Evolutionary conservation across 768 basidiomycete genomes (phyloP).

Genomic region (Dacryopinax spathularia): DNA sequence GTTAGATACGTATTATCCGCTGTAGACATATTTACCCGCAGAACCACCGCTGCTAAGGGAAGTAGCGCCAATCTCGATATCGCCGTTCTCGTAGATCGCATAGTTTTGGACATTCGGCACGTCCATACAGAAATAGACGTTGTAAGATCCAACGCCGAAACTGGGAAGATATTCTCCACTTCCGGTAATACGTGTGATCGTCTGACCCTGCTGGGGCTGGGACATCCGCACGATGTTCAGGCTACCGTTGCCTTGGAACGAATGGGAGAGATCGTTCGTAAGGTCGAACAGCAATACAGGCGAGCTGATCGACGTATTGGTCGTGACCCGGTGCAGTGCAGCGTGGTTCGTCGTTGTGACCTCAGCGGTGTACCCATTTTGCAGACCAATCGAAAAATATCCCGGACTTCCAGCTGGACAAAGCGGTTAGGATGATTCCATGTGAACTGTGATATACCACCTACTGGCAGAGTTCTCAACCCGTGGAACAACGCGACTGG

Average conservation of each 20-base stretch:
- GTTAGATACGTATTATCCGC: background rate
- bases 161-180: slow-evolving; percentile 8
- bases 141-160: slow-evolving; percentile 11
- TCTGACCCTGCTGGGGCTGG: background rate
- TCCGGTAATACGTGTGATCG: slow-evolving; percentile 9
- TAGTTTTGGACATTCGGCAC: slow-evolving; percentile 4
- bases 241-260: slow-evolving; percentile 8
- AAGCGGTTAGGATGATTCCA: background rate
- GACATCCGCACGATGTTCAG: background rate
- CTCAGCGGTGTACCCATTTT: slow-evolving; percentile 10
- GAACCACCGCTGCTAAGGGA: background rate
- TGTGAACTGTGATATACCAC: background rate
- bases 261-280: slow-evolving; percentile 11
- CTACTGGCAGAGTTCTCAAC: background rate
- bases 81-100: background rate
- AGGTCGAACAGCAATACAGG: slow-evolving; percentile 10
- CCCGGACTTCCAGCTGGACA: background rate
- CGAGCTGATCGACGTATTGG: background rate
- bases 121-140: slow-evolving; percentile 13
- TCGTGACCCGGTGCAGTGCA: slow-evolving; percentile 12
- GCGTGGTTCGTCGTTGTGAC: slow-evolving; percentile 12
- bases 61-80: background rate
- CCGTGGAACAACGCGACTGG: background rate
- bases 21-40: background rate
- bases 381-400: slow-evolving; percentile 9